A percentile compares a stretch with the other conserved stretches of the same genome.
phyloP scores from a whole-genome alignment of 1,284 basidiomycete species.

The Laetiporus sulphureus region DNA sequence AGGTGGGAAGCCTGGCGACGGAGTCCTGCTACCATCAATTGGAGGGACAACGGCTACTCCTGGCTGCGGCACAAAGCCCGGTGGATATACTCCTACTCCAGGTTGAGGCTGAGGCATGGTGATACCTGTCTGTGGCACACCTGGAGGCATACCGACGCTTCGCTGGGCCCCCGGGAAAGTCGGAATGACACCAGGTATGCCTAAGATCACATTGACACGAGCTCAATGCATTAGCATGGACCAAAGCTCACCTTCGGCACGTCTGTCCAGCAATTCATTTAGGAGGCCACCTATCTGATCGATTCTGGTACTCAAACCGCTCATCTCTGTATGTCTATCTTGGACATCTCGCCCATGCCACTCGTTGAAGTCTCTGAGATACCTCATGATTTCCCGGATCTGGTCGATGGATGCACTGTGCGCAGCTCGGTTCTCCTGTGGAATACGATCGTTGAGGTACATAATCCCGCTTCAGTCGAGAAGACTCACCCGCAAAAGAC shows the following conservation, averaged over 20 bases:
- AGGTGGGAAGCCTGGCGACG: conserved; percentile 5
- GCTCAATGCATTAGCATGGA: not conserved
- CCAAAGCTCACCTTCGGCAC: not conserved
- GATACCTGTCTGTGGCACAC: too few relatives aligned
- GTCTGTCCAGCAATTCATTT: conserved; percentile 30
- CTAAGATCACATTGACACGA: too few relatives aligned
- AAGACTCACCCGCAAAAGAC: conserved; percentile 50
- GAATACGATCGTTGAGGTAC: conserved; percentile 4
- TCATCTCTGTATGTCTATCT: conserved; percentile 65
- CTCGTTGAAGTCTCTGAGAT: conserved; percentile 62
- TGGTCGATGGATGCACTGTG: conserved; percentile 70
- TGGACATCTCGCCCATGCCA: conserved; percentile 71
- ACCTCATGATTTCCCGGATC: conserved; percentile 70
- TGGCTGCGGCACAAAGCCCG: conserved; percentile 26
- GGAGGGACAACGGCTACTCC: not conserved
- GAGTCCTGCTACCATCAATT: not conserved
- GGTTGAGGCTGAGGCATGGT: too few relatives aligned
- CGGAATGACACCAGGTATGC: not conserved
- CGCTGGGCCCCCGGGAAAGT: not conserved
- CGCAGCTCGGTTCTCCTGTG: conserved; percentile 67
- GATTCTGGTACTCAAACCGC: conserved; percentile 55
- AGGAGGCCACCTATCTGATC: conserved; percentile 49
- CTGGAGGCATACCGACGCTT: too few relatives aligned
- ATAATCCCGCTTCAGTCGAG: not conserved
- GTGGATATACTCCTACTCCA: conserved; percentile 15